Percentiles rank a stretch among this genome's conserved stretches.
Conservation (phyloP, 441 rosid species). For the Geranium incanum region DNA sequence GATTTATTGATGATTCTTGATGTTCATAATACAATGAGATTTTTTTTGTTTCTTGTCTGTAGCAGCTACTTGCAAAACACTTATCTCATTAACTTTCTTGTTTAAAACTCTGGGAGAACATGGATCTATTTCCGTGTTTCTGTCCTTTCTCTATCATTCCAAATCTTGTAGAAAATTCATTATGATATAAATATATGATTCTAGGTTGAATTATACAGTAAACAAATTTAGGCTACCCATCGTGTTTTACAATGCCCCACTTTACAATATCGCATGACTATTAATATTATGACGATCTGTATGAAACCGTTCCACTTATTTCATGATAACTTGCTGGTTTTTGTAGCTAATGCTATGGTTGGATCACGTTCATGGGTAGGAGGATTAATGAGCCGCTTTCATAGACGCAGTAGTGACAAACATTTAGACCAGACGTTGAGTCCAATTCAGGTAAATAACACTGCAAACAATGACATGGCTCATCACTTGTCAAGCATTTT, state of each 20-base stretch:
- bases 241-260: background rate
- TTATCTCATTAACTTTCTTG: background rate
- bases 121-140: background rate
- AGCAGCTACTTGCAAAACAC: background rate
- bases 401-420: constrained; percentile 49
- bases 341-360: constrained; percentile 84
- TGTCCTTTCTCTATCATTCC: background rate
- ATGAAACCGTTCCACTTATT: constrained; percentile 13
- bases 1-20: background rate
- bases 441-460: constrained; percentile 56
- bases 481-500: background rate
- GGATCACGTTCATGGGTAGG: constrained; percentile 91
- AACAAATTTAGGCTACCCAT: background rate
- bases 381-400: constrained; percentile 65
- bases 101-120: background rate
- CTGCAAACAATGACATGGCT: constrained; percentile 2
- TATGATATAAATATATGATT: too few species aligned
- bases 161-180: background rate
- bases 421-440: constrained; percentile 40
- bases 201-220: background rate
- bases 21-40: background rate
- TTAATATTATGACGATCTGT: constrained; percentile 4
- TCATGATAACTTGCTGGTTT: constrained; percentile 30
- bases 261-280: background rate
- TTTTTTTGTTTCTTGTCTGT: background rate